Conservation (phyloP, 345 rosid species). For the Turritis glabra region DNA sequence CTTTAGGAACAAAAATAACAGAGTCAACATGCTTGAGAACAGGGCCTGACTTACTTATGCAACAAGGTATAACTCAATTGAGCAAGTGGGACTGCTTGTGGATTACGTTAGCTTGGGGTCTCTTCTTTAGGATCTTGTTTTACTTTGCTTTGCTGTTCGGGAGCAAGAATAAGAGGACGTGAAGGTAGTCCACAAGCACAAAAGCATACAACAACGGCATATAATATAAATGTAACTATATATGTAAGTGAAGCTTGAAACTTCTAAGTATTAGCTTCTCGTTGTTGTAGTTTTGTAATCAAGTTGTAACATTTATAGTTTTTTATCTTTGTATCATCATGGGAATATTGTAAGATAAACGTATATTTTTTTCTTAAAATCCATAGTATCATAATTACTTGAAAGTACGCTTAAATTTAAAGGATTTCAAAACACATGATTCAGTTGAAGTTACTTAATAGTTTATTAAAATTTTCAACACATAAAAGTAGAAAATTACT, state of each 20-base stretch:
- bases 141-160: constrained; percentile 44
- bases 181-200: constrained; percentile 25
- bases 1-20: constrained; percentile 40
- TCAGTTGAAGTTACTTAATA: neutral
- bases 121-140: constrained; percentile 45
- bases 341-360: neutral
- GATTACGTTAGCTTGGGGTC: constrained; percentile 45
- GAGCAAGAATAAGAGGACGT: constrained; percentile 49
- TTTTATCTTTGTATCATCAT: neutral
- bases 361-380: neutral
- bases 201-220: neutral
- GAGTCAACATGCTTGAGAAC: constrained; percentile 42
- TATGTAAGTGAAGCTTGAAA: neutral
- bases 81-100: constrained; percentile 46
- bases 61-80: constrained; percentile 42
- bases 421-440: neutral
- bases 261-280: neutral
- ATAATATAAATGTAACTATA: neutral
- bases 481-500: neutral
- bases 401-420: neutral
- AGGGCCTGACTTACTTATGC: constrained; percentile 37
- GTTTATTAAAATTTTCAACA: neutral
- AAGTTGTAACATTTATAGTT: neutral
- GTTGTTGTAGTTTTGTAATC: neutral
- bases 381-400: neutral